Percentiles rank a stretch among this genome's conserved stretches.
phyloP scores from a whole-genome alignment of 1,139 yeast genomes.

The Citeromyces hawaiiensis region DNA sequence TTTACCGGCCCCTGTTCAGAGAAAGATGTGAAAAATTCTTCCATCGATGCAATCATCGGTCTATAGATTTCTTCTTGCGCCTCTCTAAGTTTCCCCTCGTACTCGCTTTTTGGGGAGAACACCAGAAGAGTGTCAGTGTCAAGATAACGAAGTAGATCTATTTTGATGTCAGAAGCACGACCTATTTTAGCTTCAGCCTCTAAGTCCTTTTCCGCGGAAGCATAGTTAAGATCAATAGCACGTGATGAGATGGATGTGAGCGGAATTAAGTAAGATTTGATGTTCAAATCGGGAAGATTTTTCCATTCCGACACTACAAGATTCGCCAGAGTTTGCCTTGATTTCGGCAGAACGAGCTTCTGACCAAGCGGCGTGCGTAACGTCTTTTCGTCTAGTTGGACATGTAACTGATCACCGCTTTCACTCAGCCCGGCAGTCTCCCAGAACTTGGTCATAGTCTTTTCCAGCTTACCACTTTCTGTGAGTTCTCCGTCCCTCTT shows the following conservation, averaged over 20 bases:
- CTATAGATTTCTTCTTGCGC: slow-evolving; percentile 67
- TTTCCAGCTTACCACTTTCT: slow-evolving; percentile 60
- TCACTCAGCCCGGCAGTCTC: slow-evolving; percentile 47
- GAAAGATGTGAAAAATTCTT: slow-evolving; percentile 39
- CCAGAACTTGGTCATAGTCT: slow-evolving; percentile 76
- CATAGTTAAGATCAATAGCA: slow-evolving; percentile 53
- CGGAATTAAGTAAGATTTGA: slow-evolving; percentile 75
- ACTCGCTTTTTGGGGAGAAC: slow-evolving; percentile 71
- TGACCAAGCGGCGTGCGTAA: slow-evolving; percentile 79
- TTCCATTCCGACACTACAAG: slow-evolving; percentile 85
- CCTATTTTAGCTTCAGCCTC: slow-evolving; percentile 51
- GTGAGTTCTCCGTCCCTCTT: slow-evolving; percentile 14
- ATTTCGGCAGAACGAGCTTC: slow-evolving; percentile 47
- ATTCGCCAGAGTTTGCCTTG: slow-evolving; percentile 53
- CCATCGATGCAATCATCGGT: slow-evolving; percentile 61
- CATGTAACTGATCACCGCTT: slow-evolving; percentile 13
- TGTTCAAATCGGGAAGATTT: slow-evolving; percentile 51
- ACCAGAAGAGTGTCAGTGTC: slow-evolving; percentile 91
- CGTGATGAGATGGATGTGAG: slow-evolving; percentile 79
- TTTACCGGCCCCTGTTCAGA: slow-evolving; percentile 21
- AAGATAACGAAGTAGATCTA: slow-evolving; percentile 57
- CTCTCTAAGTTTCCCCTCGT: slow-evolving; percentile 65
- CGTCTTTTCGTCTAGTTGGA: slow-evolving; percentile 64
- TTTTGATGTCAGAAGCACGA: slow-evolving; percentile 36
- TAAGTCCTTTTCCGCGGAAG: slow-evolving; percentile 22